Base-by-base conservation (phyloP, 83 land plant species). In the Picea abies region DNA sequence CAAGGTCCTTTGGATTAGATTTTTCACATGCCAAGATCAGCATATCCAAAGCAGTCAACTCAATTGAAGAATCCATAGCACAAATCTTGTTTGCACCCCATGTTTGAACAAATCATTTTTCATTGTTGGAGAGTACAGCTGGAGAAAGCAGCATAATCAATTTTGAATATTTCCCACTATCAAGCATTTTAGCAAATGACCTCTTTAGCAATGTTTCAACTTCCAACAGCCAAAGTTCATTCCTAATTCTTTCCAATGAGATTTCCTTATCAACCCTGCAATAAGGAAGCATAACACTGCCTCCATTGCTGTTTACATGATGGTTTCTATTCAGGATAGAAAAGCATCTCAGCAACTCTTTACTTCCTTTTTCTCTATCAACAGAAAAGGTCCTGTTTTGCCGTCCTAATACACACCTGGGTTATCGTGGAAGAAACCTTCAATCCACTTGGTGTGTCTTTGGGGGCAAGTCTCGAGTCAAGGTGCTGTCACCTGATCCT, bases 21-120 rank as follows among this genome's bases (percentile, higher is more conserved):
- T 91, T 90, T 78, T 93, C 97, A 88, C 97, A 98, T 7, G 96
- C 91, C 60, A 82, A 81, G 6, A 93, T 89, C 68, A 98, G 82
- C 81, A 90, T 82, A 84, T 92, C 90, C 35, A 98, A 62, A 12
- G 93, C 94, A 60, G 83, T 85, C 68, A 95, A 86, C 81, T 97
- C 98, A 44, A 88, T 81, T 60, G 88, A 91, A 22, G 80, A 79
- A 78, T 85, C 80, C 22, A 81, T 87, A n/a, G 87, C 82, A 63
- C 81, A 85, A 69, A 88, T 85, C 80, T 86, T 81, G 37, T 47
- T 75, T 22, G 39, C 49, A 71, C 63, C 35, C 37, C 70, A 84
- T 32, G 81, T n/a, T 35, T 67, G 29, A 65, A 89, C 90, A 76
- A 85, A 85, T 65, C 85, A 80, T 23, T 85, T 86, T 73, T 86